A percentile compares a stretch with the other conserved stretches of the same genome.
phyloP scores from a whole-genome alignment of 148 eudicot genomes.

The Rhododendron mucronatum region DNA sequence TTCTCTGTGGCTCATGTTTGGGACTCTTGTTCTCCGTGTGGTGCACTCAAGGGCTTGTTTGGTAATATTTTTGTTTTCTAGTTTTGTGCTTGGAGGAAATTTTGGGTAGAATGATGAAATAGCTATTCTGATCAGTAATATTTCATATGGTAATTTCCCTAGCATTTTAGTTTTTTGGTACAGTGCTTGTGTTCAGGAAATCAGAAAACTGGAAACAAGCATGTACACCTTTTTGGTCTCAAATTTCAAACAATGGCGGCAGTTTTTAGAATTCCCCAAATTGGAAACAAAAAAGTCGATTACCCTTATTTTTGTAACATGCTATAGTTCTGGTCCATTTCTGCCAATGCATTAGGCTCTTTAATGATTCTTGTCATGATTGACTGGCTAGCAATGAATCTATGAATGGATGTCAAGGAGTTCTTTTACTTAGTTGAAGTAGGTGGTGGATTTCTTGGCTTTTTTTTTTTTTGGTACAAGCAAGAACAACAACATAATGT shows the following conservation, averaged over 20 bases:
- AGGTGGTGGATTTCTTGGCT: neutral
- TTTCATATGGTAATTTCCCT: neutral
- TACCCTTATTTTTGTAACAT: neutral
- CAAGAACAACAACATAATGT: neutral
- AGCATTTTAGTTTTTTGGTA: neutral
- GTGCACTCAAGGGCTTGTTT: neutral
- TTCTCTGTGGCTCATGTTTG: neutral
- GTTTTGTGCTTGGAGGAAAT: neutral
- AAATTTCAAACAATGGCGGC: neutral
- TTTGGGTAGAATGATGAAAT: neutral
- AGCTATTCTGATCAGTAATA: neutral
- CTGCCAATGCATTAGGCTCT: neutral
- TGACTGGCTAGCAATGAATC: neutral
- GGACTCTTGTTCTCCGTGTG: neutral
- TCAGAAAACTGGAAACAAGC: neutral
- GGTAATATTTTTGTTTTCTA: neutral
- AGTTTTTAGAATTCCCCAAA: neutral
- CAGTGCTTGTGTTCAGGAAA: neutral
- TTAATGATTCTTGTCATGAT: neutral
- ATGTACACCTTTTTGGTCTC: neutral
- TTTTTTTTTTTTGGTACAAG: neutral
- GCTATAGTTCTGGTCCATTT: neutral
- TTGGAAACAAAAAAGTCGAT: neutral
- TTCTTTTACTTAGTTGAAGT: neutral
- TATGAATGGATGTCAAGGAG: neutral